Percentiles rank a stretch among this genome's conserved stretches.
Evolutionary conservation across 352 stramenopile species (phyloP).

Genomic region (Achlya hypogyna): DNA sequence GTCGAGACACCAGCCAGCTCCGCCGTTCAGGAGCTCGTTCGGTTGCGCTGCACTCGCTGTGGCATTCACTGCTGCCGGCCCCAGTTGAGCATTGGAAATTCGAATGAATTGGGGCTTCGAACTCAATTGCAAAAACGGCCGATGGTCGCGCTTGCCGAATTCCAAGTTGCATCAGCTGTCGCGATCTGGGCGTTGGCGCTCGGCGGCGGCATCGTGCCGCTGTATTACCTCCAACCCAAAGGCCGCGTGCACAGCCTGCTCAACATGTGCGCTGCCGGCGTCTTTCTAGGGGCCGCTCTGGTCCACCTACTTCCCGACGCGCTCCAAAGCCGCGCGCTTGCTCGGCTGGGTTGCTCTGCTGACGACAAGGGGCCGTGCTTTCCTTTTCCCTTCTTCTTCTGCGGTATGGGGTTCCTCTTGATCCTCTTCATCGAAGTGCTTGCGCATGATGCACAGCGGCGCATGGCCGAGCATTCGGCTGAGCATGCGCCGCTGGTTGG

Average conservation of each 20-base stretch:
- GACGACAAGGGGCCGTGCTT: slow-evolving; percentile 46
- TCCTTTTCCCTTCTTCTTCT: slow-evolving; percentile 75
- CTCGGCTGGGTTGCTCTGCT: slow-evolving; percentile 30
- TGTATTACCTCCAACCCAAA: slow-evolving; percentile 34
- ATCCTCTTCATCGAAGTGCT: slow-evolving; percentile 66
- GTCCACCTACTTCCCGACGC: slow-evolving; percentile 73
- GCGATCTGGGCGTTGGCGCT: too few species aligned
- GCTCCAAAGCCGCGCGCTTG: slow-evolving; percentile 50
- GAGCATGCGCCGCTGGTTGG: slow-evolving; percentile 42
- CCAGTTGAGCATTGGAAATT: too few species aligned
- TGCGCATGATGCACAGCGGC: slow-evolving; percentile 46
- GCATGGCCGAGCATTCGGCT: slow-evolving; percentile 26
- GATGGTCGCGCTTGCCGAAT: too few species aligned
- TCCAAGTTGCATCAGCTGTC: too few species aligned
- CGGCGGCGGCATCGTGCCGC: slow-evolving; percentile 40
- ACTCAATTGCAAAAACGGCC: too few species aligned
- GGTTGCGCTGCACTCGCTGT: too few species aligned
- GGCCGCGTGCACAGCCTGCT: slow-evolving; percentile 37
- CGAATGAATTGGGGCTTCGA: too few species aligned
- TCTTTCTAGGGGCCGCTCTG: slow-evolving; percentile 67
- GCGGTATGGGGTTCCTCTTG: slow-evolving; percentile 58
- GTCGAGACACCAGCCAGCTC: too few species aligned
- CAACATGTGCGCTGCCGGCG: slow-evolving; percentile 73
- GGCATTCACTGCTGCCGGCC: too few species aligned
- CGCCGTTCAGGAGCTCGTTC: too few species aligned